A percentile compares a stretch with the other conserved stretches of the same genome.
Evolutionary conservation across 2,329 filamentous ascomycete species (phyloP).

Genomic region (Lasiodiplodia gonubiensis): DNA sequence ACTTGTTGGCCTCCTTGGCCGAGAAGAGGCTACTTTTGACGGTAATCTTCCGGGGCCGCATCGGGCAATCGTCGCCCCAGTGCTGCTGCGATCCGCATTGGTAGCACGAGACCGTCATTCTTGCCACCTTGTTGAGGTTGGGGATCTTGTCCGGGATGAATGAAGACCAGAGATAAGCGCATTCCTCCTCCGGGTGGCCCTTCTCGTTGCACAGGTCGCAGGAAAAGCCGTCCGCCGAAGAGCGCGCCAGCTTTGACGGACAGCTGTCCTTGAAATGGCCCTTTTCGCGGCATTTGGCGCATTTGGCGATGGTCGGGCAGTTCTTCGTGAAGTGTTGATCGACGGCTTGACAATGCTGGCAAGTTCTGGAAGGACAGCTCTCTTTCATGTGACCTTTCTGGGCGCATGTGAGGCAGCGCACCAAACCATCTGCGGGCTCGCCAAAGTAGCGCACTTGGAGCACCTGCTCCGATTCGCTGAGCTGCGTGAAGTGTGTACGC

Average conservation of each 20-base stretch:
- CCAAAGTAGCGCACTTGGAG: constrained; percentile 49
- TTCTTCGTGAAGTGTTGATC: constrained; percentile 54
- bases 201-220: constrained; percentile 66
- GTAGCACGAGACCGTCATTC: constrained; percentile 62
- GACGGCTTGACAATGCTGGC: constrained; percentile 51
- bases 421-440: constrained; percentile 46
- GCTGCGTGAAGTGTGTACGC: constrained; percentile 10
- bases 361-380: constrained; percentile 51
- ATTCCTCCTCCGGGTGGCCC: constrained; percentile 65
- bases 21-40: constrained; percentile 28
- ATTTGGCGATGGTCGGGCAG: constrained; percentile 60
- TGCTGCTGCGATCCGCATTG: constrained; percentile 61
- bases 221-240: constrained; percentile 60
- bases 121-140: constrained; percentile 54
- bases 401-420: constrained; percentile 49
- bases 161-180: constrained; percentile 66
- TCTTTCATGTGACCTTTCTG: constrained; percentile 51
- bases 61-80: constrained; percentile 62
- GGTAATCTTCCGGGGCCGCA: background rate
- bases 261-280: constrained; percentile 64
- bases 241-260: constrained; percentile 60
- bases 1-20: constrained; percentile 29
- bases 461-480: constrained; percentile 31
- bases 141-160: constrained; percentile 49
- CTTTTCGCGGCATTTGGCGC: constrained; percentile 65